Evolutionary conservation across 768 basidiomycete species (phyloP), one percentile per base, ranked within the genome.

Genomic region (Leccinum rimulosum): DNA sequence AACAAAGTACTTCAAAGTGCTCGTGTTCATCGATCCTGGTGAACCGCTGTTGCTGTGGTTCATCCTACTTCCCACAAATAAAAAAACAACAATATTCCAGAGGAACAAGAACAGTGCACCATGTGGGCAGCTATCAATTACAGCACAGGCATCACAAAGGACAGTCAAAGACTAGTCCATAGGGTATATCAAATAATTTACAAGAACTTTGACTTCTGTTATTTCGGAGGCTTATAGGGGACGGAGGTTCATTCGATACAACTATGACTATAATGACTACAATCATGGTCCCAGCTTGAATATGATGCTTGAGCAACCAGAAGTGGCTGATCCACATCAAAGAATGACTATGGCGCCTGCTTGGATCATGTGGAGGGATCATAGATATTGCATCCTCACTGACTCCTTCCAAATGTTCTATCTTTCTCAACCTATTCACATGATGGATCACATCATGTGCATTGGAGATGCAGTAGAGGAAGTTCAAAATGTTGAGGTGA

Each of bases 371-470:
- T 62, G 61, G 51, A 11, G 27, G 3, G 58, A 62, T 10, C 54
- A 62, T 60, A 58, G 58, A 3, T 62, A 55, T 43, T 25, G 35
- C 4, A 6, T 62, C 2, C 61, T 62, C 3, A 17, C 30, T 1
- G 19, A 54, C 17, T 60, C 54, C 5, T 60, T 62, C 11, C 59
- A 60, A 27, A 56, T 56, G 52, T 62, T 60, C 6, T 60, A 62
- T 36, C 19, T 45, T n/a, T 7, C 43, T 10, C 6, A 10, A n/a
- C 43, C 56, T 1, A 15, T 35, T 8, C 7, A 8, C 1, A 35
- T 57, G 3, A 57, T 57, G 56, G 50, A 50, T 3, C 56, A 57
- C 17, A 7, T 52, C 19, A 57, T 57, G 51, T 10, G 22, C 1
- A 12, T 52, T 25, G 56, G 56, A 11, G 3, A 51, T 14, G 8